Evolutionary conservation across 176 grass and related monocot genomes (phyloP), one percentile per base, ranked within the genome.

Genomic region (Thinopyrum elongatum): DNA sequence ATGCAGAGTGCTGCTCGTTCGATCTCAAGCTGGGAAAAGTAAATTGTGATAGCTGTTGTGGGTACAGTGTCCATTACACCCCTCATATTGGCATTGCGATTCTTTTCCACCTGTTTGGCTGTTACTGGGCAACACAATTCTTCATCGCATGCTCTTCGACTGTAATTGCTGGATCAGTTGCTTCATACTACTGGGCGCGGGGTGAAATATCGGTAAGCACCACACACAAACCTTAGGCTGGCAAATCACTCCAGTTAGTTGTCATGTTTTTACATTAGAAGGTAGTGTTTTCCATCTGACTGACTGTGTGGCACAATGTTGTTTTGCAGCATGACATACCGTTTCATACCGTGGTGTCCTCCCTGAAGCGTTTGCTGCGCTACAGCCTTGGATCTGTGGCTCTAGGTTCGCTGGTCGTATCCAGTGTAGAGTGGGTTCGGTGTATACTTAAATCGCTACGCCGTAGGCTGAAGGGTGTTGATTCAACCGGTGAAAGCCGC

Each of bases 121-220:
- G 87, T 74, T 98, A 94, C 57, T 98, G 96, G 96, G 93, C 90
- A 61, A 98, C 96, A 42, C 91, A 98, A 23, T 98, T 95, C 82
- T 87, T 95, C 65, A 79, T 94, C 1, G 93, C 87, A 22, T 91
- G 86, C 71, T 95, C 93, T 46, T 95, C 93, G 4, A 94, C 96
- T 70, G 75, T 94, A 55, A 94, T 98, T 88, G 91, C 96, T 74
- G 96, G 96, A 82, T 95, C 96, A 8, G 96, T 98, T 59, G 96
- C 93, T 67, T 94, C 93, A 2, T 98, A 98, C 88, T 98, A 95
- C 63, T 98, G 95, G 95, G 87, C 95, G 31, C 88, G 78, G 82
- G 93, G 90, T 82, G 89, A 98, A 87, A 86, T 94, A 82, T 95
- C 90, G n/a, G 96, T 95, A 94, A 91, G 89, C 67, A 65, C 49